A percentile compares a stretch with the other conserved stretches of the same genome.
Conservation (phyloP, 768 basidiomycete species). For the Tephrocybe sp. region DNA sequence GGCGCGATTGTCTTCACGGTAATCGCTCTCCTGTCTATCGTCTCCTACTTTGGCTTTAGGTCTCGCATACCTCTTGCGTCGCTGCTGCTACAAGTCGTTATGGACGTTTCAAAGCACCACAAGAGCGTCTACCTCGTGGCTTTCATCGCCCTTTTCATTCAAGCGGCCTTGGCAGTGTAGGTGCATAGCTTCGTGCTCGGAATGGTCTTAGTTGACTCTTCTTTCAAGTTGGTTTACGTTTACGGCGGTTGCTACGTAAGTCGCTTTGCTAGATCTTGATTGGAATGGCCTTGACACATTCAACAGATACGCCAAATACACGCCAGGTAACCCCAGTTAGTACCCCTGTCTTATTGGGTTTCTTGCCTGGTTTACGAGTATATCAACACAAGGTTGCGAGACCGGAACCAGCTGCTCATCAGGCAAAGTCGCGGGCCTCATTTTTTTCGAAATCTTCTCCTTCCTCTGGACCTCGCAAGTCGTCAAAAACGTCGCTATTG, state of each 20-base stretch:
- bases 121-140: slow-evolving; percentile 71
- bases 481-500: slow-evolving; percentile 73
- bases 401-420: slow-evolving; percentile 55
- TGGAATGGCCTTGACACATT: not conserved
- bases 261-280: no score
- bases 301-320: slow-evolving; percentile 62
- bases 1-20: slow-evolving; percentile 85
- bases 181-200: slow-evolving; percentile 20
- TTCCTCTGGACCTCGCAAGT: slow-evolving; percentile 87
- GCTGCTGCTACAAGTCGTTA: slow-evolving; percentile 76
- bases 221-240: slow-evolving; percentile 70
- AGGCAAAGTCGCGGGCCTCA: slow-evolving; percentile 73
- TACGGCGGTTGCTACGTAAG: slow-evolving; percentile 70
- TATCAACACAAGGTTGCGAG: slow-evolving; percentile 57
- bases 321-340: slow-evolving; percentile 66
- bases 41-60: slow-evolving; percentile 73
- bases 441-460: slow-evolving; percentile 80
- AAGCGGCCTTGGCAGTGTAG: slow-evolving; percentile 70
- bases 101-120: slow-evolving; percentile 77
- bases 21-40: slow-evolving; percentile 71
- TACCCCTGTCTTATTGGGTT: no score
- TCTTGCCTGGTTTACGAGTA: no score
- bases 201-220: slow-evolving; percentile 4
- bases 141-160: slow-evolving; percentile 66
- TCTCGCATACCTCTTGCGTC: slow-evolving; percentile 79